Conservation (phyloP, 176 grass and related monocot species). For the maize (Zea mays) region DNA sequence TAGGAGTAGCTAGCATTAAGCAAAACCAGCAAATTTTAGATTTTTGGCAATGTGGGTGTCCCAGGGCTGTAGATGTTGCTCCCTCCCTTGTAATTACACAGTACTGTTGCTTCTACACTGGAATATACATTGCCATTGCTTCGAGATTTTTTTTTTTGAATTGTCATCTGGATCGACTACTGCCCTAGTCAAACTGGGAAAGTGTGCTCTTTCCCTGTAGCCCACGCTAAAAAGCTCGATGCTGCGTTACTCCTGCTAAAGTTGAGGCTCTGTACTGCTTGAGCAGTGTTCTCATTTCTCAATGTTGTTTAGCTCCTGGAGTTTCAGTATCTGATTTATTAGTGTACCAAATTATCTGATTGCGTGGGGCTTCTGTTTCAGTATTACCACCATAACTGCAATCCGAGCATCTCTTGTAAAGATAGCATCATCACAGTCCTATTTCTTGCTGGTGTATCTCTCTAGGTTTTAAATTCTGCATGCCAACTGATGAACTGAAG, state of each 20-base stretch:
- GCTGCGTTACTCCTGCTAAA: neutral
- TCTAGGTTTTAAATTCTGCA: neutral
- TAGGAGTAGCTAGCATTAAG: slow-evolving; percentile 36
- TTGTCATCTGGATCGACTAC: slow-evolving; percentile 4
- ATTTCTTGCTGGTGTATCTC: neutral
- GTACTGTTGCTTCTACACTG: neutral
- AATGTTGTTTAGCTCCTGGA: neutral
- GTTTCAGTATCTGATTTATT: neutral
- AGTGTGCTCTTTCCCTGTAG: slow-evolving; percentile 3
- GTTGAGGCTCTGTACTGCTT: neutral
- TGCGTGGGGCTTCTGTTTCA: neutral
- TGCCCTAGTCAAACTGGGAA: neutral
- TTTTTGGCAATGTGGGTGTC: slow-evolving; percentile 51
- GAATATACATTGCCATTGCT: slow-evolving; percentile 42
- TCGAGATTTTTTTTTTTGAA: neutral
- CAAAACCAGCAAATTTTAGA: slow-evolving; percentile 37
- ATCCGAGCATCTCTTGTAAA: neutral
- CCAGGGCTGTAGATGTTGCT: slow-evolving; percentile 54
- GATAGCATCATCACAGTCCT: neutral
- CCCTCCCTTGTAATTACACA: slow-evolving; percentile 51
- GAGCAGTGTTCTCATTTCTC: neutral
- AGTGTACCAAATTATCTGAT: neutral
- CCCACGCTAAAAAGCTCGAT: neutral
- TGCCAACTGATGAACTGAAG: neutral
- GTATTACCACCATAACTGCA: neutral